Percentiles rank a stretch among this genome's conserved stretches.
Evolutionary conservation across 441 rosid genomes (phyloP).

Genomic region (Populus tomentosa): DNA sequence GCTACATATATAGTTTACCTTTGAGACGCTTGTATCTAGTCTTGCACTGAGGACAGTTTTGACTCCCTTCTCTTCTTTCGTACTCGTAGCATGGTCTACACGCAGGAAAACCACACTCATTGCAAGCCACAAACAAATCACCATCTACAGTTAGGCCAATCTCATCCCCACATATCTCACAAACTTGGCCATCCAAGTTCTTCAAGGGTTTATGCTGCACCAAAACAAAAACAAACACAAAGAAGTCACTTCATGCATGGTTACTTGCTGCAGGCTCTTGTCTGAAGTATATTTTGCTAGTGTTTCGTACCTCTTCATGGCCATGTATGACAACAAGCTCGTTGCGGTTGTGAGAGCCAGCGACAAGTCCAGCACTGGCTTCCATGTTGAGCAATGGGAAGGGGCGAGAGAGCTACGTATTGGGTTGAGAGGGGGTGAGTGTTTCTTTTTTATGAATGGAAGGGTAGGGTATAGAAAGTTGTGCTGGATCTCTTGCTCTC

Average conservation of each 20-base stretch:
- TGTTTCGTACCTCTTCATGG: slow-evolving; percentile 78
- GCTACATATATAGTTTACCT: slow-evolving; percentile 33
- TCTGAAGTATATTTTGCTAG: background rate
- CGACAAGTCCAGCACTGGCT: slow-evolving; percentile 97
- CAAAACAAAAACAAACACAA: background rate
- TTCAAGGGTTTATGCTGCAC: slow-evolving; percentile 79
- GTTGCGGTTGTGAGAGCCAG: slow-evolving; percentile 97
- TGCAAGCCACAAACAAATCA: slow-evolving; percentile 95
- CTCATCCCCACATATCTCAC: slow-evolving; percentile 91
- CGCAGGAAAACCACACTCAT: slow-evolving; percentile 92
- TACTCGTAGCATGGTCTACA: slow-evolving; percentile 96
- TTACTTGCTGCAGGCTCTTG: background rate
- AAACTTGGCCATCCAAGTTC: slow-evolving; percentile 86
- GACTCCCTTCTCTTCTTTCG: slow-evolving; percentile 92
- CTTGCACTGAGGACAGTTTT: slow-evolving; percentile 89
- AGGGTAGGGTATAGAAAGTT: slow-evolving; percentile 14
- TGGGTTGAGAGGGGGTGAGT: slow-evolving; percentile 11
- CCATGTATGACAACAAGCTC: slow-evolving; percentile 97
- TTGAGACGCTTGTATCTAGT: slow-evolving; percentile 95
- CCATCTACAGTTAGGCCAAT: slow-evolving; percentile 84
- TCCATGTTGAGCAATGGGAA: slow-evolving; percentile 49
- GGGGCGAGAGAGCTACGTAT: background rate
- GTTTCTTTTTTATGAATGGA: slow-evolving; percentile 33
- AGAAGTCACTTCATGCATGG: background rate
- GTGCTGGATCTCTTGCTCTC: slow-evolving; percentile 6